Evolutionary conservation across 768 basidiomycete species (phyloP).

Genomic region (Lentinula raphanica): DNA sequence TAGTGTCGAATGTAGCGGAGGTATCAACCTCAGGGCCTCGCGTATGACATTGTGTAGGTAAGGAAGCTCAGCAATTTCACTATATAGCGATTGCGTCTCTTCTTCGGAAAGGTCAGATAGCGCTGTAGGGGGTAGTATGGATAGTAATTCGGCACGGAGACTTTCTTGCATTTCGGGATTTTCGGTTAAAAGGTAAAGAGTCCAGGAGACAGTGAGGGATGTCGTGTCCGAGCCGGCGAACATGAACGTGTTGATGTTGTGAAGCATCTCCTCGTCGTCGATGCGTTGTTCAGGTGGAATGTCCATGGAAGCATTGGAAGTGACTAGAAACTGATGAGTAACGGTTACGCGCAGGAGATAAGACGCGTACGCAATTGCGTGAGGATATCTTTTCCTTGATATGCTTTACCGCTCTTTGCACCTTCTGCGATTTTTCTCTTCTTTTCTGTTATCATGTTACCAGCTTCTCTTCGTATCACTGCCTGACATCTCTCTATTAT

Average conservation of each 20-base stretch:
- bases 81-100: constrained; percentile 57
- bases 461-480: constrained; percentile 66
- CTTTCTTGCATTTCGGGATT: constrained; percentile 62
- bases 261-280: constrained; percentile 81
- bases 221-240: constrained; percentile 89
- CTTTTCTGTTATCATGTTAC: constrained; percentile 73
- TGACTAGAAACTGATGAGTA: constrained; percentile 44
- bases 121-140: constrained; percentile 33
- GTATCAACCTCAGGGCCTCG: constrained; percentile 73
- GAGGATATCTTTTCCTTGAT: constrained; percentile 69
- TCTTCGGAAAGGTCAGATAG: constrained; percentile 42
- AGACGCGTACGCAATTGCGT: constrained; percentile 62
- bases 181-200: constrained; percentile 66
- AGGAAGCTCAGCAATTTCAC: constrained; percentile 53
- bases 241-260: constrained; percentile 86
- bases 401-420: constrained; percentile 43
- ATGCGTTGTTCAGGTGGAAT: constrained; percentile 65
- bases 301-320: constrained; percentile 74
- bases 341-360: constrained; percentile 4
- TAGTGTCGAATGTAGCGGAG: constrained; percentile 78
- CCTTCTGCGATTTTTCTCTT: constrained; percentile 65
- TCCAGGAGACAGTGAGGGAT: constrained; percentile 81
- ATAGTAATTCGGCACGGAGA: constrained; percentile 63
- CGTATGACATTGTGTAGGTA: constrained; percentile 72
- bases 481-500: constrained; percentile 53